Evolutionary conservation across 1,284 basidiomycete genomes (phyloP), one percentile per base, ranked within the genome.

Genomic region (Ganoderma meredithae): DNA sequence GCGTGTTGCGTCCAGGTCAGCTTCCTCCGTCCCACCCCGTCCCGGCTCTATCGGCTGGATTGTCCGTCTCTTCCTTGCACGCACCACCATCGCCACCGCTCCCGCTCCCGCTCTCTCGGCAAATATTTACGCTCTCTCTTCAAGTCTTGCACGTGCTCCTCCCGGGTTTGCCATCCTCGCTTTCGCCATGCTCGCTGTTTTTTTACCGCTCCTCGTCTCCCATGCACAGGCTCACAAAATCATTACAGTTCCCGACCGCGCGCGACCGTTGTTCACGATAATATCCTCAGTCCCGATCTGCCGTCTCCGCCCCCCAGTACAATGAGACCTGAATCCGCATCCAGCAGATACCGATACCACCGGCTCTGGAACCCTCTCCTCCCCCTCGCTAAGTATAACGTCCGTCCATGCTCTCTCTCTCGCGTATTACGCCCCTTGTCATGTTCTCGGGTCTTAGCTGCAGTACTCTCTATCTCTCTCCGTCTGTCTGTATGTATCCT

Each of bases 401-500:
- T 47, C 31, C 17, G 15, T 53, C 47, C 36, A 33, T 53, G 22
- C 55, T 40, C 43, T 36, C 25, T 13, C 43, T 40, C 43, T 36
- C 25, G 39, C 40, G 39, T 52, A 60, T 52, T 64, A 60, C 43
- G 58, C 36, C n/a, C 56, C 43, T 47, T 47, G 39, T 56, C 63
- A 44, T 64, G 56, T 64, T 60, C n/a, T 64, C 41, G 33, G 55
- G 55, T 58, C 31, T 33, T 58, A 58, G 33, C 55, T 58, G 55
- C 55, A 58, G 55, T 58, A 58, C 19, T 36, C 63, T 31, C 27
- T 36, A 55, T 31, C 27, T 31, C 27, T 36, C 36, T 36, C 36
- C 36, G 36, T 41, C 44, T 58, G 53, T 56, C 56, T 64, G 63
- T 64, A 64, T 64, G 63, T 64, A 64, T 64, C 56, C 47, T 59